These are phyloP conservation scores for Sinapis alba DNA, from an alignment of 441 rosid genomes.

Conservation along the genomic window DNA sequence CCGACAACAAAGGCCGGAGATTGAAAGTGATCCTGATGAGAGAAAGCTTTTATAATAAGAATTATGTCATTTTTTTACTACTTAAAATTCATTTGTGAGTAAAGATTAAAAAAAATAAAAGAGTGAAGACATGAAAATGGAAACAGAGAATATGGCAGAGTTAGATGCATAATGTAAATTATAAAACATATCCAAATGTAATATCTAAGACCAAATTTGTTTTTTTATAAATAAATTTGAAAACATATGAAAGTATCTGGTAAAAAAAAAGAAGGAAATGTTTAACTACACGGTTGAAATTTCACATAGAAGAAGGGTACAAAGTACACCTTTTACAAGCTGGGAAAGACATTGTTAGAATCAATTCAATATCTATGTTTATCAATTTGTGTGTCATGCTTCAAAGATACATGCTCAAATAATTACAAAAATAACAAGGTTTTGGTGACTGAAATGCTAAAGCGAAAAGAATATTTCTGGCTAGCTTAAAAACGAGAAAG, in stretches of 20 bases:
- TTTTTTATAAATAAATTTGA: no score
- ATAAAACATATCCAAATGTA: not conserved
- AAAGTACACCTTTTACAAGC: not conserved
- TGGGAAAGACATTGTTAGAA: not conserved
- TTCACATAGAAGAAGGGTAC: not conserved
- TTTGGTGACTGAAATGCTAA: not conserved
- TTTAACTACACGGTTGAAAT: not conserved
- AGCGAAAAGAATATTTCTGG: not conserved
- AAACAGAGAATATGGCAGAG: not conserved
- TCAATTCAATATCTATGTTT: not conserved
- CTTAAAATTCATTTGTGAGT: conserved; percentile 3
- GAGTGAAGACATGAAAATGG: not conserved
- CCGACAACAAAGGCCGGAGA: conserved; percentile 13
- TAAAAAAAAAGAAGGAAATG: not conserved
- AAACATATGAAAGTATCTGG: conserved; percentile 41
- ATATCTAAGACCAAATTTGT: no score
- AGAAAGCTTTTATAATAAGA: conserved; percentile 27
- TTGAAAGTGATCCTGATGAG: conserved; percentile 42
- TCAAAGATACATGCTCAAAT: not conserved
- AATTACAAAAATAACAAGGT: not conserved
- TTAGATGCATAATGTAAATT: not conserved
- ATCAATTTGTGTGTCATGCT: not conserved
- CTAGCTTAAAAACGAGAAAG: not conserved
- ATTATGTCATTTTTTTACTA: not conserved
- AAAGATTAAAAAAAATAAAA: not conserved